These are phyloP conservation scores for Eucalyptus tenuipes DNA, from an alignment of 345 rosid species.

Conservation along the genomic window DNA sequence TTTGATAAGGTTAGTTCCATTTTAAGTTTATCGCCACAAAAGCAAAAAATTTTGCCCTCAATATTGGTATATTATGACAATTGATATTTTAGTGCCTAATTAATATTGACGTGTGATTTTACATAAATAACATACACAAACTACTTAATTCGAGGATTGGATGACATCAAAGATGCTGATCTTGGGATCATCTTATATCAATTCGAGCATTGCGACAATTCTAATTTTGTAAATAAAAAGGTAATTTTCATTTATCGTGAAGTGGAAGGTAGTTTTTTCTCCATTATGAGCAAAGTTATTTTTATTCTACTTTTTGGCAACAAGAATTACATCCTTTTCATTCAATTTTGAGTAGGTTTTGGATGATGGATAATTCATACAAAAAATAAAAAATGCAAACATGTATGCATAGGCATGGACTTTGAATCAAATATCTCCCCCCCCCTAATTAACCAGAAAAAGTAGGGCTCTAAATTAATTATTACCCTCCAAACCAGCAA, in stretches of 20 bases:
- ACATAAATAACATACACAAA: not conserved
- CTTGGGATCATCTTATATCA: not conserved
- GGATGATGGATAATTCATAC: not conserved
- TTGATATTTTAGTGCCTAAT: not conserved
- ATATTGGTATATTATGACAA: too few relatives aligned
- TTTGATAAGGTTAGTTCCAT: too few relatives aligned
- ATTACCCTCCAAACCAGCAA: constrained; percentile 89
- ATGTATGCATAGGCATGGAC: not conserved
- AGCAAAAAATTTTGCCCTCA: too few relatives aligned
- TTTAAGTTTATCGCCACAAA: too few relatives aligned
- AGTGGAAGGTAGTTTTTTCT: not conserved
- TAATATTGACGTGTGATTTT: not conserved
- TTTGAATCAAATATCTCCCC: not conserved
- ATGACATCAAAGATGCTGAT: not conserved
- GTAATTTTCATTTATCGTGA: not conserved
- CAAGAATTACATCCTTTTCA: not conserved
- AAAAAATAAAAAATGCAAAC: not conserved
- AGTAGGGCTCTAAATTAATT: not conserved
- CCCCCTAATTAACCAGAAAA: not conserved
- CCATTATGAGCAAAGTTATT: not conserved
- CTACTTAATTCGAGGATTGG: not conserved
- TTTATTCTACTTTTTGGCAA: not conserved
- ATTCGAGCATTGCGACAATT: not conserved
- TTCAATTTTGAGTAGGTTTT: not conserved
- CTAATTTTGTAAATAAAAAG: not conserved